phyloP scores from a whole-genome alignment of 768 basidiomycete genomes.

The Tylopilus intermedius region DNA sequence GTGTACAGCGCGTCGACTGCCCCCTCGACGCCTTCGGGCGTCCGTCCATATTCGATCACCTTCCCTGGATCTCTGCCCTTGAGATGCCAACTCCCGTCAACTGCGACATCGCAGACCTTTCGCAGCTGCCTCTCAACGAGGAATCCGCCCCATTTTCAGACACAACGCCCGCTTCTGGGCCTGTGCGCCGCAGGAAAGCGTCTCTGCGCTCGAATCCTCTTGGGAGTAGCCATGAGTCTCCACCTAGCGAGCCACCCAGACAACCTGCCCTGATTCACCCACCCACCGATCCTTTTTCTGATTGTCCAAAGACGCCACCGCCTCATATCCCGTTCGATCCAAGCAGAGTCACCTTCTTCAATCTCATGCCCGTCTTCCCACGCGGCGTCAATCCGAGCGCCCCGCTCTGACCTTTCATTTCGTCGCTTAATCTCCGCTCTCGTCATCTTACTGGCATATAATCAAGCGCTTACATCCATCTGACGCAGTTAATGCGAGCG shows the following conservation, averaged over 20 bases:
- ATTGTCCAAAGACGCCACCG: slow-evolving; percentile 31
- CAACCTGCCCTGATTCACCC: slow-evolving; percentile 28
- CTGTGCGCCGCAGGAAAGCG: slow-evolving; percentile 55
- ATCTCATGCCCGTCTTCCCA: slow-evolving; percentile 59
- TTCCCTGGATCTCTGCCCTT: slow-evolving; percentile 64
- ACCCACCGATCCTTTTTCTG: slow-evolving; percentile 16
- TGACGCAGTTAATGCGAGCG: slow-evolving; percentile 28
- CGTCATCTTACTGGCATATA: slow-evolving; percentile 29
- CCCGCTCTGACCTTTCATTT: slow-evolving; percentile 8
- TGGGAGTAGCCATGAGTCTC: slow-evolving; percentile 22
- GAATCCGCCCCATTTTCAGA: slow-evolving; percentile 19
- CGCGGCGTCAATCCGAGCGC: slow-evolving; percentile 18
- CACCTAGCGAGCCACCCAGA: slow-evolving; percentile 13
- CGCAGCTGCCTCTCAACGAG: slow-evolving; percentile 42
- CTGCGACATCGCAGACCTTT: slow-evolving; percentile 64
- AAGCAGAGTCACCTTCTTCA: slow-evolving; percentile 47
- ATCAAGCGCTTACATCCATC: slow-evolving; percentile 24
- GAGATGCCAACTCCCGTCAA: slow-evolving; percentile 43
- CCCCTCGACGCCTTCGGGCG: slow-evolving; percentile 33
- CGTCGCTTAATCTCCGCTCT: slow-evolving; percentile 6
- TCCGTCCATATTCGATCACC: slow-evolving; percentile 48
- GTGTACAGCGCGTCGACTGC: slow-evolving; percentile 38
- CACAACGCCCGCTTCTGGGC: slow-evolving; percentile 37
- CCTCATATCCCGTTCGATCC: slow-evolving; percentile 40
- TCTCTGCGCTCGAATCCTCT: slow-evolving; percentile 49